phyloP scores from a whole-genome alignment of 345 rosid species.

The Iberis pinnata region DNA sequence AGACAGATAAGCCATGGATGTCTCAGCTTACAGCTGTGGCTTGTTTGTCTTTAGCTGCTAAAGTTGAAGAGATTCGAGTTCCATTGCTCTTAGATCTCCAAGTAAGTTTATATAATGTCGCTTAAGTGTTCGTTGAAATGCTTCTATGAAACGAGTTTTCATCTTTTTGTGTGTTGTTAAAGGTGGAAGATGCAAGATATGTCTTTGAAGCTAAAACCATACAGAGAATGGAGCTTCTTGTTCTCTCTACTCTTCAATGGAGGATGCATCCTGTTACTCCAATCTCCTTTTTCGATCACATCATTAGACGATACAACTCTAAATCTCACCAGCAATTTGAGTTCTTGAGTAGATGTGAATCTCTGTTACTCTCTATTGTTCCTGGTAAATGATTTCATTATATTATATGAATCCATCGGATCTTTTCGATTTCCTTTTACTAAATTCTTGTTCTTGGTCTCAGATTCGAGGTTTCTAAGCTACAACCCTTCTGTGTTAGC shows the following conservation, averaged over 20 bases:
- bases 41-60: slow-evolving; percentile 83
- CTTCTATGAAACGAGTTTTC: background rate
- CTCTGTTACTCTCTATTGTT: slow-evolving; percentile 58
- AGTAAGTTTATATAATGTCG: slow-evolving; percentile 41
- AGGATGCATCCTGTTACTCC: slow-evolving; percentile 92
- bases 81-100: slow-evolving; percentile 81
- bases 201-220: slow-evolving; percentile 80
- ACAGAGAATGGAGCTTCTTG: slow-evolving; percentile 84
- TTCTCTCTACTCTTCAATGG: slow-evolving; percentile 79
- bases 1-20: slow-evolving; percentile 88
- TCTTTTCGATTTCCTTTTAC: slow-evolving; percentile 16
- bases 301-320: slow-evolving; percentile 54
- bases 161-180: slow-evolving; percentile 6
- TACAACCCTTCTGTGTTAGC: slow-evolving; percentile 67
- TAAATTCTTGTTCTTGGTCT: slow-evolving; percentile 34
- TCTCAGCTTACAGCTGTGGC: slow-evolving; percentile 81
- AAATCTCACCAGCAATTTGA: slow-evolving; percentile 51
- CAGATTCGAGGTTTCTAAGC: slow-evolving; percentile 66
- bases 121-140: slow-evolving; percentile 35
- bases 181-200: slow-evolving; percentile 72
- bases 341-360: slow-evolving; percentile 68
- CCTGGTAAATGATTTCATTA: slow-evolving; percentile 44
- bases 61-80: slow-evolving; percentile 88
- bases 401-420: background rate
- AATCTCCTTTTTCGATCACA: slow-evolving; percentile 70